Evolutionary conservation across 371 early-diverging fungal genomes (phyloP).

Genomic region (Rhizopus sp.): DNA sequence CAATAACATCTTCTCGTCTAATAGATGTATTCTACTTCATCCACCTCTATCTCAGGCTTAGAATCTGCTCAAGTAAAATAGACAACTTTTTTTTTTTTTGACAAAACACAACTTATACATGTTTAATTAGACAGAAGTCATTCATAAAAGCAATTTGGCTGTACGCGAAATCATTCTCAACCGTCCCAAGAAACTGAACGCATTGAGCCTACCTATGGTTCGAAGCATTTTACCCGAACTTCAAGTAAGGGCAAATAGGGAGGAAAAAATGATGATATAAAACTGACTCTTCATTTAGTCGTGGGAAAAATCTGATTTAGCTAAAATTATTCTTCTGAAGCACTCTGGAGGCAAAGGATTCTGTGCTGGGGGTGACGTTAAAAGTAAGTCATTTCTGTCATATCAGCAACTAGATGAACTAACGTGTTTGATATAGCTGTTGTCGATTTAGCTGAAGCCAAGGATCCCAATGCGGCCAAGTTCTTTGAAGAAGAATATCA

Average conservation of each 20-base stretch:
- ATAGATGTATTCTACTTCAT: conserved; percentile 16
- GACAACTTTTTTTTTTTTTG: background rate
- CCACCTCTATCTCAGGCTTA: conserved; percentile 11
- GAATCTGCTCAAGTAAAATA: conserved; percentile 18
- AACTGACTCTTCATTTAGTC: conserved; percentile 49
- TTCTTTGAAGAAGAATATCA: conserved; percentile 94
- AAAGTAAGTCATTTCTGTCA: conserved; percentile 45
- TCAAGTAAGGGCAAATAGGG: conserved; percentile 45
- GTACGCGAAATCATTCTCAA: conserved; percentile 44
- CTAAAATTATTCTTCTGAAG: conserved; percentile 86
- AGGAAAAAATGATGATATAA: background rate
- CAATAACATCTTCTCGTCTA: background rate
- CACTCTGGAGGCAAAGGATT: conserved; percentile 80
- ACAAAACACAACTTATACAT: background rate
- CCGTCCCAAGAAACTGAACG: conserved; percentile 86
- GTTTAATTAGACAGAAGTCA: conserved; percentile 28
- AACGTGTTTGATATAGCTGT: conserved; percentile 31
- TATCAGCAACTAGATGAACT: background rate
- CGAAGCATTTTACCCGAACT: conserved; percentile 80
- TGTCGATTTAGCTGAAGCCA: conserved; percentile 44
- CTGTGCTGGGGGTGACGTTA: conserved; percentile 98
- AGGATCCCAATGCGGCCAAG: conserved; percentile 58
- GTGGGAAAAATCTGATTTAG: conserved; percentile 88
- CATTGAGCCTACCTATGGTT: conserved; percentile 89
- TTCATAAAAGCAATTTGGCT: conserved; percentile 11